phyloP scores from a whole-genome alignment of 208 protist species.

The Acanthamoeba sp. region DNA sequence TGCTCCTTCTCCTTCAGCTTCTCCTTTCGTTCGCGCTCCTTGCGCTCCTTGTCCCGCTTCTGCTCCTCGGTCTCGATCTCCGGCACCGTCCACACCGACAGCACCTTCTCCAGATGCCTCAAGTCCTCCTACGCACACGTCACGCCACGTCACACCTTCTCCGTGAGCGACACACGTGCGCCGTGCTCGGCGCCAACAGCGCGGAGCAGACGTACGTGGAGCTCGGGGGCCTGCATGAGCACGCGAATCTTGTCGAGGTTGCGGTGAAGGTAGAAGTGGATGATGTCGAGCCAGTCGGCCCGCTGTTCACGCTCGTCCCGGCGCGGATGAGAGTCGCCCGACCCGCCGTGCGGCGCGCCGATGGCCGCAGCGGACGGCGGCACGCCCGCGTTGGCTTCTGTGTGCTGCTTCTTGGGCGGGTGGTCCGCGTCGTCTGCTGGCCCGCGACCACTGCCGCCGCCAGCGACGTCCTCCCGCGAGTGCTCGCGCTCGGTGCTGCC shows the following conservation, averaged over 20 bases:
- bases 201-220: conserved; percentile 1
- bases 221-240: conserved; percentile 47
- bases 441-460: background rate
- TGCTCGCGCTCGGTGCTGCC: background rate
- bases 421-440: background rate
- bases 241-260: conserved; percentile 69
- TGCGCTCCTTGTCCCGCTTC: conserved; percentile 29
- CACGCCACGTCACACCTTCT: background rate
- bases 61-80: conserved; percentile 60
- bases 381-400: background rate
- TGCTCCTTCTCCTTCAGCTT: conserved; percentile 68
- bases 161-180: no score
- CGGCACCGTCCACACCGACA: conserved; percentile 33
- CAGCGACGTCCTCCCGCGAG: background rate
- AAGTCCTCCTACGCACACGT: background rate
- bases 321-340: background rate
- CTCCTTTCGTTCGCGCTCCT: conserved; percentile 55
- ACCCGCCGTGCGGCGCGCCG: background rate
- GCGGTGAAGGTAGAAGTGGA: conserved; percentile 52
- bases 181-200: background rate
- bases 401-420: background rate
- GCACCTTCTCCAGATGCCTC: conserved; percentile 65
- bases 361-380: background rate
- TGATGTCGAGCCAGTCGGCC: conserved; percentile 50
- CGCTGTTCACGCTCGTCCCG: conserved; percentile 32